phyloP scores from a whole-genome alignment of 768 basidiomycete species.

The Leccinum boreale region DNA sequence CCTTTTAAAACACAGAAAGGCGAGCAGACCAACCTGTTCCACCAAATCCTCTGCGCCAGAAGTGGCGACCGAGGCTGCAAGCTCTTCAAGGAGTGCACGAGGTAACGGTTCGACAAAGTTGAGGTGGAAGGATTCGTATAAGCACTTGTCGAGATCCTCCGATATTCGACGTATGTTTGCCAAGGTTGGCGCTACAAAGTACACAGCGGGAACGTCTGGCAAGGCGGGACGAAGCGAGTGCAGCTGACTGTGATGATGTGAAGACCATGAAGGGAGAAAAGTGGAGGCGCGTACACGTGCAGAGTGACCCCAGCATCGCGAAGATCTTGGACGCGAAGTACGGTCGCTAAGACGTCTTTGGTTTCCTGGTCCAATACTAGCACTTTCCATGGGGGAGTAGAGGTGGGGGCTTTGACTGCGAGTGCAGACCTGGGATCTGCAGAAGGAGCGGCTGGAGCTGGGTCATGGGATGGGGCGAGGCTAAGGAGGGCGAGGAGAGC shows the following conservation, averaged over 20 bases:
- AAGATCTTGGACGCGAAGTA: constrained; percentile 92
- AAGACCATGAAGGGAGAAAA: constrained; percentile 1
- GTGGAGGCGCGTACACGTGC: constrained; percentile 73
- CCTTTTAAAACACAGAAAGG: not conserved
- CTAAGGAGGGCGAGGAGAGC: constrained; percentile 85
- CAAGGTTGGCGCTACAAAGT: constrained; percentile 91
- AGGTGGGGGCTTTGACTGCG: constrained; percentile 47
- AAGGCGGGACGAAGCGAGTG: constrained; percentile 86
- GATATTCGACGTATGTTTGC: constrained; percentile 87
- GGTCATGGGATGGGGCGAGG: constrained; percentile 53
- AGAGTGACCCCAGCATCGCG: constrained; percentile 96
- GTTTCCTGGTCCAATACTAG: constrained; percentile 92
- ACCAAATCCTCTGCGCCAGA: constrained; percentile 81
- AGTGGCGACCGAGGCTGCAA: constrained; percentile 83
- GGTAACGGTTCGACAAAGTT: constrained; percentile 94
- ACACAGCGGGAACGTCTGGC: constrained; percentile 94
- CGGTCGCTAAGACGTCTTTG: constrained; percentile 94
- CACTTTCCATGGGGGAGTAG: constrained; percentile 88
- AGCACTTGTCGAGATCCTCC: constrained; percentile 82
- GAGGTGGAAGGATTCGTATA: constrained; percentile 92
- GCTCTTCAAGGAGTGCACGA: constrained; percentile 85
- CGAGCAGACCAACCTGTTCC: constrained; percentile 53
- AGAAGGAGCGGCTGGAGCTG: constrained; percentile 24
- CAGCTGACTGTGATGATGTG: constrained; percentile 61
- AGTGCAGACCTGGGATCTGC: constrained; percentile 30